Conservation (phyloP, 2,329 filamentous ascomycete species). For the Talaromyces sp. region DNA sequence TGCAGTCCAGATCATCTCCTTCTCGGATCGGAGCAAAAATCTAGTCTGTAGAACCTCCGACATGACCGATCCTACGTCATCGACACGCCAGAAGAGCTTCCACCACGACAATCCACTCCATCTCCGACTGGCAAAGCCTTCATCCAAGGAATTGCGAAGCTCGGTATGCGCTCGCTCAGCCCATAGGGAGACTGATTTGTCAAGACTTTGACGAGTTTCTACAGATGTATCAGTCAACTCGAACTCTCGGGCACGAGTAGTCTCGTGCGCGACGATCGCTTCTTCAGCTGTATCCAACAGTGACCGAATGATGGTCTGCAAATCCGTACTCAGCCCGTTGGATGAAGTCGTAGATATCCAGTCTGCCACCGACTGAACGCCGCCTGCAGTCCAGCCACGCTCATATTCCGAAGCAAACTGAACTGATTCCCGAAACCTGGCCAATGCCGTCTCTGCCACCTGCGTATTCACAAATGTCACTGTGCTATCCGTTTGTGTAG, state of each 20-base stretch:
- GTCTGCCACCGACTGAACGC: slow-evolving; percentile 59
- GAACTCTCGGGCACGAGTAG: slow-evolving; percentile 29
- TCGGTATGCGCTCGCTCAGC: slow-evolving; percentile 77
- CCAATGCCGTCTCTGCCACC: slow-evolving; percentile 60
- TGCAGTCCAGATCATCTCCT: slow-evolving; percentile 74
- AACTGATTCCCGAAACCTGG: slow-evolving; percentile 64
- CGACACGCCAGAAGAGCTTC: slow-evolving; percentile 92
- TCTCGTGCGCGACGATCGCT: slow-evolving; percentile 29
- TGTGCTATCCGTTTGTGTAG: slow-evolving; percentile 27
- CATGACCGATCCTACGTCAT: slow-evolving; percentile 82
- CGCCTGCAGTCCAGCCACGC: slow-evolving; percentile 68
- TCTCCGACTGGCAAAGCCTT: slow-evolving; percentile 68
- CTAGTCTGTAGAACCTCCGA: slow-evolving; percentile 70
- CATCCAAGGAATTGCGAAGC: slow-evolving; percentile 72
- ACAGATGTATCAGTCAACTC: slow-evolving; percentile 39
- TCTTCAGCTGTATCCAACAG: slow-evolving; percentile 50
- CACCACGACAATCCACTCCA: slow-evolving; percentile 88
- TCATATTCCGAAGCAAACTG: slow-evolving; percentile 69
- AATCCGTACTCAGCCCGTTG: slow-evolving; percentile 58
- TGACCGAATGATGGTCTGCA: slow-evolving; percentile 65
- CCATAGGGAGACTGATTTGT: slow-evolving; percentile 63
- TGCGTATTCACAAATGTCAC: slow-evolving; percentile 60
- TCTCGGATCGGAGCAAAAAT: slow-evolving; percentile 76
- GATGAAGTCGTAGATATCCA: slow-evolving; percentile 54
- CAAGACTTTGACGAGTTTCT: slow-evolving; percentile 49